A percentile compares a stretch with the other conserved stretches of the same genome.
phyloP scores from a whole-genome alignment of 176 grass and related monocot genomes.

The Musa acuminata region DNA sequence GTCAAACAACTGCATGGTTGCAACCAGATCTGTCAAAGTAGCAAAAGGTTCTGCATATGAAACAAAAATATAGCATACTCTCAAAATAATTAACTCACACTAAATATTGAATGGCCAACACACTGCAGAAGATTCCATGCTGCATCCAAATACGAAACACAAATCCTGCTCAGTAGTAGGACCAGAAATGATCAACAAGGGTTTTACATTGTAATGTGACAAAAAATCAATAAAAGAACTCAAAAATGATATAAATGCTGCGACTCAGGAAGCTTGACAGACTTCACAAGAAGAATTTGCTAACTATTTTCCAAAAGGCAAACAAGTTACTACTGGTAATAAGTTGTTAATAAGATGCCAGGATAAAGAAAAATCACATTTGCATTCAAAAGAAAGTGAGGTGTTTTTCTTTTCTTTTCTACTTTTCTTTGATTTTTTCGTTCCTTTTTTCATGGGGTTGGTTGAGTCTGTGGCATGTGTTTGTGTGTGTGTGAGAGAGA shows the following conservation, averaged over 20 bases:
- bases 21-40: neutral
- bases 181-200: constrained; percentile 13
- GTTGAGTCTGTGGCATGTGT: no score
- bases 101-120: constrained; percentile 50
- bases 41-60: constrained; percentile 13
- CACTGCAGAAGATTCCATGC: constrained; percentile 74
- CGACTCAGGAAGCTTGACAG: neutral
- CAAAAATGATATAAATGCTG: no score
- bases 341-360: neutral
- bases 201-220: neutral
- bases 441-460: no score
- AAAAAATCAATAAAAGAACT: no score
- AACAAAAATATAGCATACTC: constrained; percentile 12
- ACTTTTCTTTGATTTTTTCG: no score
- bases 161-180: constrained; percentile 35
- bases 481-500: no score
- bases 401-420: neutral
- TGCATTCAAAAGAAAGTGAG: neutral
- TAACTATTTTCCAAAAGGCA: neutral
- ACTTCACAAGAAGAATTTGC: neutral
- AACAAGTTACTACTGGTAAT: neutral
- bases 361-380: neutral
- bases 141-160: constrained; percentile 58
- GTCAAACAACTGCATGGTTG: neutral
- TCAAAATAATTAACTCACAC: constrained; percentile 32